Percentiles rank a stretch among this genome's conserved stretches.
Conservation (phyloP, 2,329 filamentous ascomycete species). For the Sclerotinia spermophila region DNA sequence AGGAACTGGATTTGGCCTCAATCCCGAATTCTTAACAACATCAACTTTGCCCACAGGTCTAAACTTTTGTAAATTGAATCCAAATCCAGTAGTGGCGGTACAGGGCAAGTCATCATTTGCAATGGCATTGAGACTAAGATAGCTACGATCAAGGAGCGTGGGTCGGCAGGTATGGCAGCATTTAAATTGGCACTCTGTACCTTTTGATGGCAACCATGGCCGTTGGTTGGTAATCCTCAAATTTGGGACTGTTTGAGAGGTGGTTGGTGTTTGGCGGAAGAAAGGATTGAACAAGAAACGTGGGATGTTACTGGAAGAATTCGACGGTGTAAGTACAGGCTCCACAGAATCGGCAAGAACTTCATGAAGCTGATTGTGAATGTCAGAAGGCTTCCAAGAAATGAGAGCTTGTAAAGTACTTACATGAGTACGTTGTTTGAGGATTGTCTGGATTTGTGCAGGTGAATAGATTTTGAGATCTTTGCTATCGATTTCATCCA, state of each 20-base stretch:
- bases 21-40: conserved; percentile 31
- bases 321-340: background rate
- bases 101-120: conserved; percentile 48
- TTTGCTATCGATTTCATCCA: conserved; percentile 43
- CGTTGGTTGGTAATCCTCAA: conserved; percentile 7
- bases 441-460: conserved; percentile 46
- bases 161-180: conserved; percentile 50
- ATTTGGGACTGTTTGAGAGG: conserved; percentile 7
- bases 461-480: conserved; percentile 46
- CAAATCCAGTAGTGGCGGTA: conserved; percentile 49
- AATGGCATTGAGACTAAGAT: conserved; percentile 49
- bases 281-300: conserved; percentile 13
- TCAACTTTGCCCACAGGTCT: conserved; percentile 40
- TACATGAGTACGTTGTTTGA: conserved; percentile 51
- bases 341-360: conserved; percentile 1
- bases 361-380: conserved; percentile 1
- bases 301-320: background rate
- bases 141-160: conserved; percentile 43
- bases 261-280: background rate
- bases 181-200: conserved; percentile 48
- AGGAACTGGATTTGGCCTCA: conserved; percentile 27
- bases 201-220: conserved; percentile 41
- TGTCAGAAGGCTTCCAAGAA: background rate
- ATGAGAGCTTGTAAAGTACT: conserved; percentile 22
- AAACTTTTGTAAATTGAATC: conserved; percentile 45